A percentile compares a stretch with the other conserved stretches of the same genome.
Conservation (phyloP, 169 alveolate genomes). For the Sarcocystis neurona region DNA sequence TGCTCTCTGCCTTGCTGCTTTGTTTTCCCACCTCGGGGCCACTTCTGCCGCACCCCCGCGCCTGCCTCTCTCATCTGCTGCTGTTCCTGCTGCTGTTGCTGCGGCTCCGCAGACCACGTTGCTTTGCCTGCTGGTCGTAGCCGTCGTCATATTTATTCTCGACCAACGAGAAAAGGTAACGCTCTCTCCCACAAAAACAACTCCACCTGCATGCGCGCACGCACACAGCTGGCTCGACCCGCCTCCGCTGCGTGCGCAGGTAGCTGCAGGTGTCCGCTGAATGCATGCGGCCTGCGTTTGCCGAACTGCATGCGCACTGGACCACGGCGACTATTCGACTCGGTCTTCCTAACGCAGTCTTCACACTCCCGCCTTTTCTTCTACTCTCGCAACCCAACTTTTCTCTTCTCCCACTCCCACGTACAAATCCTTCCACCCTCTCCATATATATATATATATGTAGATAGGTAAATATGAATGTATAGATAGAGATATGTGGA, state of each 20-base stretch:
- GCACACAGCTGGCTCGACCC: neutral
- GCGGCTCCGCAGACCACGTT: slow-evolving; percentile 41
- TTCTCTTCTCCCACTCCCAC: too few species aligned
- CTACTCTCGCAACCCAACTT: too few species aligned
- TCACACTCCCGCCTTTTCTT: too few species aligned
- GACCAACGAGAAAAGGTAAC: slow-evolving; percentile 54
- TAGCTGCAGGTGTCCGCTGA: neutral
- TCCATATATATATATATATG: too few species aligned
- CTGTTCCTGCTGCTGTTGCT: neutral
- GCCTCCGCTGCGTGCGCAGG: neutral
- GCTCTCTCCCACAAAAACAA: neutral
- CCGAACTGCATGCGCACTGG: neutral
- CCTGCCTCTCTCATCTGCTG: too few species aligned
- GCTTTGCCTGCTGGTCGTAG: slow-evolving; percentile 50
- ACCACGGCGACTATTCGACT: neutral
- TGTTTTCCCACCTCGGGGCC: too few species aligned
- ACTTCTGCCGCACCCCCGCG: too few species aligned
- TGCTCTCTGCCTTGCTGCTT: too few species aligned
- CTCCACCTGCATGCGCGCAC: neutral
- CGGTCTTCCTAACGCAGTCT: too few species aligned
- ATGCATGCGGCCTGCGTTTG: neutral
- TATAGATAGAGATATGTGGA: neutral
- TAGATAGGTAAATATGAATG: too few species aligned
- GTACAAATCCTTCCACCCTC: too few species aligned
- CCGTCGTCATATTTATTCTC: slow-evolving; percentile 43